Evolutionary conservation across 1,139 yeast species (phyloP).

Genomic region (Zygosaccharomyces sapae): DNA sequence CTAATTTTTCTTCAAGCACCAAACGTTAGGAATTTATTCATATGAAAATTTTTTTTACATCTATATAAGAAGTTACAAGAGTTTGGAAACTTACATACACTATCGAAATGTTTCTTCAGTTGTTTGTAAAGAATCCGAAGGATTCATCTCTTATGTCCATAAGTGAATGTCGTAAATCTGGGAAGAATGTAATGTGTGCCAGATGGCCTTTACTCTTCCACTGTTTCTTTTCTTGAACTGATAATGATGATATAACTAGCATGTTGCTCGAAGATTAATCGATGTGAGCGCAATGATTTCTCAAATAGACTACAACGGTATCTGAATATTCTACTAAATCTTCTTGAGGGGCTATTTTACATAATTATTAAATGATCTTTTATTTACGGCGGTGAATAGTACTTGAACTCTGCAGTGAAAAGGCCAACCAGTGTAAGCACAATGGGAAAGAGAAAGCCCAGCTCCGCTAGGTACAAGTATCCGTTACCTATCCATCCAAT

Average conservation of each 20-base stretch:
- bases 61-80: neutral
- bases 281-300: constrained; percentile 73
- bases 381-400: neutral
- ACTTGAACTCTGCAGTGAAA: neutral
- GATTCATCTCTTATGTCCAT: no score
- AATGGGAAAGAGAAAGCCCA: constrained; percentile 36
- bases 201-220: neutral
- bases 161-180: neutral
- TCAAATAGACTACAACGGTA: constrained; percentile 99
- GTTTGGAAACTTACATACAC: neutral
- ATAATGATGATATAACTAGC: constrained; percentile 44
- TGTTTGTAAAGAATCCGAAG: neutral
- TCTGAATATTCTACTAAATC: constrained; percentile 54
- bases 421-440: neutral
- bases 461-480: constrained; percentile 34
- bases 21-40: neutral
- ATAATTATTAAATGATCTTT: neutral
- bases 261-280: constrained; percentile 56
- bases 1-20: constrained; percentile 3
- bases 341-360: neutral
- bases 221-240: constrained; percentile 9
- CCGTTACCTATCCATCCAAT: constrained; percentile 42
- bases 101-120: neutral
- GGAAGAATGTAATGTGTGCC: neutral
- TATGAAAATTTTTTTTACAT: neutral